Evolutionary conservation across 108 stramenopile species (phyloP), one percentile per base, ranked within the genome.

Genomic region (Cyclotella sp.): DNA sequence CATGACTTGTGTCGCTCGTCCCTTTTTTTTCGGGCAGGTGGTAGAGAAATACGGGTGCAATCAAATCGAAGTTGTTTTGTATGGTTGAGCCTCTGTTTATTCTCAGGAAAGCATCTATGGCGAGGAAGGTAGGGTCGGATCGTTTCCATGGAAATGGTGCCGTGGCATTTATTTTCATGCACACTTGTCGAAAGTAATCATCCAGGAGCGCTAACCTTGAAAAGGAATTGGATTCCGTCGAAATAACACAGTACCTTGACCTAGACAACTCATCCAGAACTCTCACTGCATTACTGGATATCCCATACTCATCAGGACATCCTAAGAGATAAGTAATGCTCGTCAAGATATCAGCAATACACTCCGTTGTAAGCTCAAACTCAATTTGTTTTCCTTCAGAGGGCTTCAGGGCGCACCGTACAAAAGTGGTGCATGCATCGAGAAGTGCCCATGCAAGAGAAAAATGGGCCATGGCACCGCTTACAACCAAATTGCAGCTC

Each of bases 81-180:
- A 82, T 64, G 13, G 81, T 76, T 18, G 59, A 76, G 12, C 75
- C 70, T 54, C 55, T 71, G 53, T 30, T 60, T n/a, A 53, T 16
- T 57, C 70, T 60, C 19, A 82, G 41, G 34, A 82, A 59, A 18
- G 75, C 75, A 63, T 59, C 29, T 22, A 76, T 72, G 22, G 75
- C 75, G 34, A 72, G 63, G 16, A 82, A 66, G 9, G 75, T 24
- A 53, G 81, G 65, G 3, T 71, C 58, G 28, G 65, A 51, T 45
- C 64, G 55, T 52, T 82, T 76, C 75, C 81, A 82, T 49, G 81
- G 81, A 54, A 82, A 82, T 13, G 55, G n/a, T n/a, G 54, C 22
- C 41, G 44, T 49, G 26, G 58, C n/a, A 34, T 22, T 34, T 11
- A 82, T 76, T 46, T 67, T 67, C 27, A 44, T 40, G 5, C 53